Base-by-base conservation (phyloP, 2,329 filamentous ascomycete species). In the Malbranchea zuffiana region DNA sequence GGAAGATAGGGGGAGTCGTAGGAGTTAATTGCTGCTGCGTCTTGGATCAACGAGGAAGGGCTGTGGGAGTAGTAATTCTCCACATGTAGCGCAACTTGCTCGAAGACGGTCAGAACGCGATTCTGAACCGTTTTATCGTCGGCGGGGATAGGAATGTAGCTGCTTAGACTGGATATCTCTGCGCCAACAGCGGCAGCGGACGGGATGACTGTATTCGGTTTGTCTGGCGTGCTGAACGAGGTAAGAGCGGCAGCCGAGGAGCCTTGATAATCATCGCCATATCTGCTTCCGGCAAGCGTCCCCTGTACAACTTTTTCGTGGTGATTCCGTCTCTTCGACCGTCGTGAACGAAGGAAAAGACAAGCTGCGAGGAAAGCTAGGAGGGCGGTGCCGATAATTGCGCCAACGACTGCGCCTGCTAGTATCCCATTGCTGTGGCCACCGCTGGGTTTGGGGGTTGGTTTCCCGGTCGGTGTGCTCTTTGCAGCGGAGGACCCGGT, bases 51-150 rank as follows among this genome's bases (percentile, higher is more conserved):
- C 7, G 23, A 24, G 6, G 39, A 25, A n/a, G 25, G 16, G 11
- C 40, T 15, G 3, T 35, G 28, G 3, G 44, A 30, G 35, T 61
- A 61, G 35, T 54, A 60, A 33, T 60, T 60, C 15, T 61, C 57
- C 16, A 60, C 45, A 37, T 61, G 57, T 1, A 57, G 44, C 25
- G 49, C 44, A 15, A 53, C 50, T 32, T 56, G 55, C 25, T 60
- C 55, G 39, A 57, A 52, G 1, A 61, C 32, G 1, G 50, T 50
- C 28, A 52, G 47, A 13, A 58, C 46, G 4, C 47, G 44, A 5
- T 23, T 40, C 5, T 34, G 42, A 2, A 60, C 44, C 0, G 48
- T 47, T 4, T 47, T 41, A 32, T 60, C 56, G 24, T 59, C 57
- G 2, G 52, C 50, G 5, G 53, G 48, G 11, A 52, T 46, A 3